Percentiles rank a stretch among this genome's conserved stretches.
phyloP scores from a whole-genome alignment of 1,139 yeast genomes.

The Scheffersomyces titani region DNA sequence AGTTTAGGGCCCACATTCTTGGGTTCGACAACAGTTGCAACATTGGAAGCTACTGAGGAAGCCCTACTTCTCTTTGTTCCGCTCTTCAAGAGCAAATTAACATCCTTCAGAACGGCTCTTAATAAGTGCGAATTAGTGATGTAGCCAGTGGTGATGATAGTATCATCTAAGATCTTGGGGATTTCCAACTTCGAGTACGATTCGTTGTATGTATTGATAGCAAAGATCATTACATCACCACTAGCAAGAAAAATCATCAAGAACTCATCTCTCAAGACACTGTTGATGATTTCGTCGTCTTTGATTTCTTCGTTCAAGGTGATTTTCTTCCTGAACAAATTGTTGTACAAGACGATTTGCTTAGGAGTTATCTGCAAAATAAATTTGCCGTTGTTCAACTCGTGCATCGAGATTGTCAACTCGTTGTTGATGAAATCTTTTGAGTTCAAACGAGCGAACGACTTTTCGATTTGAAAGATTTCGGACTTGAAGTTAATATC shows the following conservation, averaged over 20 bases:
- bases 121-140: constrained; percentile 50
- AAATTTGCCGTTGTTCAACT: constrained; percentile 57
- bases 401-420: constrained; percentile 67
- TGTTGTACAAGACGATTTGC: constrained; percentile 64
- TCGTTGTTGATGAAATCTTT: constrained; percentile 66
- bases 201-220: constrained; percentile 43
- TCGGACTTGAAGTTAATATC: constrained; percentile 64
- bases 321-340: constrained; percentile 52
- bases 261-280: constrained; percentile 52
- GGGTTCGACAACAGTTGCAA: constrained; percentile 7
- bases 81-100: constrained; percentile 28
- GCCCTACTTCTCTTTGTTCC: constrained; percentile 35
- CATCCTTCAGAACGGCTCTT: constrained; percentile 44
- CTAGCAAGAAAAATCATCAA: constrained; percentile 54
- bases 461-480: constrained; percentile 68
- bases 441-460: constrained; percentile 64
- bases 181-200: constrained; percentile 37
- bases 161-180: constrained; percentile 56
- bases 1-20: constrained; percentile 35
- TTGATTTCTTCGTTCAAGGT: constrained; percentile 38
- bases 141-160: constrained; percentile 71
- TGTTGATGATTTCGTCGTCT: constrained; percentile 53
- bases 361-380: constrained; percentile 76
- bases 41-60: constrained; percentile 12
- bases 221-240: constrained; percentile 56